Percentiles rank a stretch among this genome's conserved stretches.
Conservation (phyloP, 805 yeast genomes). For the Brettanomyces naardenensis region DNA sequence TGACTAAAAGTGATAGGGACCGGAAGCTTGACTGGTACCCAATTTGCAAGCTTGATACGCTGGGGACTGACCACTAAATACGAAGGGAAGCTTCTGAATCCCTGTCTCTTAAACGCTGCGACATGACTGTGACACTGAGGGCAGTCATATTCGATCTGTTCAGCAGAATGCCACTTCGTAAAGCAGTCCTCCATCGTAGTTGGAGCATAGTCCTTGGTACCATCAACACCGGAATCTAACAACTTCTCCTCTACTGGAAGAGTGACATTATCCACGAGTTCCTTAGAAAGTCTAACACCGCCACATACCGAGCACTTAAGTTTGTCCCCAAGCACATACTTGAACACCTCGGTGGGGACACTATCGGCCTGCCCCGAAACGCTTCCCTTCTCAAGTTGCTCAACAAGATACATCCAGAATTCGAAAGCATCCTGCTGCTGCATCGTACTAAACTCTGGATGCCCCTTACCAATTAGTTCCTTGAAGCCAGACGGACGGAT, state of each 20-base stretch:
- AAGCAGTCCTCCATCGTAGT: slow-evolving; percentile 47
- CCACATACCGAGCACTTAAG: slow-evolving; percentile 51
- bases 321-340: slow-evolving; percentile 59
- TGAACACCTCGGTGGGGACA: slow-evolving; percentile 47
- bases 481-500: slow-evolving; percentile 74
- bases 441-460: slow-evolving; percentile 77
- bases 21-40: slow-evolving; percentile 82
- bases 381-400: slow-evolving; percentile 46
- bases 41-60: slow-evolving; percentile 75
- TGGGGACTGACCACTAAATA: slow-evolving; percentile 65
- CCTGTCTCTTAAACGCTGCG: slow-evolving; percentile 33
- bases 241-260: slow-evolving; percentile 46
- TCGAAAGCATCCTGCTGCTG: slow-evolving; percentile 96
- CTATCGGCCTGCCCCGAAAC: slow-evolving; percentile 24
- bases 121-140: slow-evolving; percentile 36
- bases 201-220: slow-evolving; percentile 37
- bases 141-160: slow-evolving; percentile 57
- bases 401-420: slow-evolving; percentile 62
- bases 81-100: slow-evolving; percentile 62
- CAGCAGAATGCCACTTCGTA: slow-evolving; percentile 34
- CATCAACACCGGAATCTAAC: slow-evolving; percentile 31
- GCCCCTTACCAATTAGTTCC: slow-evolving; percentile 64
- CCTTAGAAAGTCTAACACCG: slow-evolving; percentile 48
- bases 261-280: slow-evolving; percentile 56
- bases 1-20: slow-evolving; percentile 53